Base-by-base conservation (phyloP, 192 early-diverging fungal genomes). In the Chytriomyces hyalinus region DNA sequence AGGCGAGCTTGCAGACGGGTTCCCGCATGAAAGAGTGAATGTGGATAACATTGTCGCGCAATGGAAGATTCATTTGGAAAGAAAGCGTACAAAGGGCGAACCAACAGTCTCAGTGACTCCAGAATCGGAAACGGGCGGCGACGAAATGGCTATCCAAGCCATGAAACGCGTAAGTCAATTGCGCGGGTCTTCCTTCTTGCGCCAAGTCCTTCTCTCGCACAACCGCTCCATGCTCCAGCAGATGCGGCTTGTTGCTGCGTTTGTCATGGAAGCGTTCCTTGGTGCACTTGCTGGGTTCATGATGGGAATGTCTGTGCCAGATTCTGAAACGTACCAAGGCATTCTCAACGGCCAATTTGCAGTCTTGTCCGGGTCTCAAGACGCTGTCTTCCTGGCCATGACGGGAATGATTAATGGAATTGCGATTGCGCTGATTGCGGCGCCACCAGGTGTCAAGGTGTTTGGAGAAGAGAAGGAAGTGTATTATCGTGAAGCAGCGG, bases 391-490 rank as follows among this genome's bases (percentile, higher is more conserved):
- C 8, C 11, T 82, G 43, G 70, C 81, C 13, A 45, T 78, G 64
- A 17, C 61, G 5, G 80, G 79, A n/a, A 65, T 82, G 49, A 50
- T 80, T 26, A 51, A 63, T 46, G 70, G 61, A 11, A 47, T 66
- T n/a, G 61, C 73, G 22, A 61, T 65, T 24, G 70, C 78, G 4
- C 67, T 80, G 15, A 57, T 71, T 59, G 78, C 45, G 13, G 57
- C 44, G 15, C 73, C 78, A 49, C 70, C 78, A 9, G 78, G 20
- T 17, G 78, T 80, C 50, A 77, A 80, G 67, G 78, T 80, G 15
- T 80, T 80, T 67, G 65, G 57, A 6, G 78, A 80, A 57, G 78
- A 80, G 65, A 57, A 48, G 70, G 48, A 45, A 62, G 50, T 81
- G 6, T 81, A 61, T 45, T 81, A 66, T 64, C 62, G 80, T 26